Percentiles rank a stretch among this genome's conserved stretches.
Evolutionary conservation across 345 rosid species (phyloP).

Genomic region (Eucalyptus guilfoylei): DNA sequence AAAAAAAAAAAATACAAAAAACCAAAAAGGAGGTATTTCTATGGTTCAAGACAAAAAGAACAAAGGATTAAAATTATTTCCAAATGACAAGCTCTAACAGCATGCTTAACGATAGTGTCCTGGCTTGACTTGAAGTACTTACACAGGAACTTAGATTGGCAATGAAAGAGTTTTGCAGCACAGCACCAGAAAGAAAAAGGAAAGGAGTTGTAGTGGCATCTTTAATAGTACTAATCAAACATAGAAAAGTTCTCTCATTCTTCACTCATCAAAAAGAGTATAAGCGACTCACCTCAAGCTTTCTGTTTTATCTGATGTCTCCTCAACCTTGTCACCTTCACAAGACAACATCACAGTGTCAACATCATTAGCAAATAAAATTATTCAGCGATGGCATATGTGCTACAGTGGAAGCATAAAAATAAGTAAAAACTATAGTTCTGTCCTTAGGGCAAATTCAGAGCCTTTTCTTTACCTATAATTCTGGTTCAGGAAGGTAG

Average conservation of each 20-base stretch:
- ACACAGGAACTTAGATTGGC: background rate
- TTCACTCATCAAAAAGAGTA: background rate
- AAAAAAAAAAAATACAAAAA: background rate
- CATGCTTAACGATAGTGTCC: background rate
- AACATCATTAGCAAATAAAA: background rate
- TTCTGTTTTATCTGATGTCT: constrained; percentile 19
- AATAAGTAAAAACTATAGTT: background rate
- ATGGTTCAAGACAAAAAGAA: background rate
- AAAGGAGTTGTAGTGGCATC: background rate
- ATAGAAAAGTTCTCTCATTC: background rate
- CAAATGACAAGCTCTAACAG: background rate
- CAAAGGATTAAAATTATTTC: background rate
- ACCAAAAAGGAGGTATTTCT: background rate
- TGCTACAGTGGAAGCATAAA: background rate
- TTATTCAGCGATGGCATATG: background rate
- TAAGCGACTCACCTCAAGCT: constrained; percentile 20
- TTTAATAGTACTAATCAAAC: background rate
- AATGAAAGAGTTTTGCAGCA: background rate
- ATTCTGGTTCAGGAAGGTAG: background rate
- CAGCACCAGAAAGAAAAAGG: background rate
- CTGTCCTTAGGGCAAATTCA: background rate
- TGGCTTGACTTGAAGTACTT: background rate
- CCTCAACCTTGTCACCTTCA: constrained; percentile 33
- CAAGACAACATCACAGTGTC: background rate
- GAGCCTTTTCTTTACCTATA: background rate